These are phyloP conservation scores for Jimgerdemannia lactiflua DNA, from an alignment of 192 early-diverging fungal genomes.

Conservation along the genomic window DNA sequence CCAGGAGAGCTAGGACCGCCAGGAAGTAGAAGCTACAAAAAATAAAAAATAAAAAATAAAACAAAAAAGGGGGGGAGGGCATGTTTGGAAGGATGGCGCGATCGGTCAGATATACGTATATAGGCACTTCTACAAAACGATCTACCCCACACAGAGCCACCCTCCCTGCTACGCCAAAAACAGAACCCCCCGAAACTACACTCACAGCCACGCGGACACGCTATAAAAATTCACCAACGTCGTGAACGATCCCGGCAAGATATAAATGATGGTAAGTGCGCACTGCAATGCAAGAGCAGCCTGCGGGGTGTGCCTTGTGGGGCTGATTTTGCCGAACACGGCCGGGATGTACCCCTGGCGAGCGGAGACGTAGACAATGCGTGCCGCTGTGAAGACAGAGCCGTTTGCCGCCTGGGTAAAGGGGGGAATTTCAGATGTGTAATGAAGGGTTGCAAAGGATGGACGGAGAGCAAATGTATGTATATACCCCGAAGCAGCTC, in stretches of 20 bases:
- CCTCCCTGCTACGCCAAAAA: neutral
- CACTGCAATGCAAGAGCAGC: slow-evolving; percentile 66
- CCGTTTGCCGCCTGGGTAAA: slow-evolving; percentile 63
- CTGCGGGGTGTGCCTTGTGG: slow-evolving; percentile 57
- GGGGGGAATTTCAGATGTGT: neutral
- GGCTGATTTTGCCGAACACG: slow-evolving; percentile 61
- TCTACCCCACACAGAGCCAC: neutral
- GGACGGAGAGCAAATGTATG: neutral
- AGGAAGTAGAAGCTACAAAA: slow-evolving; percentile 54
- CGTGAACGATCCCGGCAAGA: slow-evolving; percentile 62
- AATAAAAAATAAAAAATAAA: neutral
- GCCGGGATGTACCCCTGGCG: slow-evolving; percentile 65
- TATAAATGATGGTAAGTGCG: slow-evolving; percentile 55
- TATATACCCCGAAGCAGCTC: slow-evolving; percentile 61
- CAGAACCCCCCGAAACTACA: slow-evolving; percentile 5
- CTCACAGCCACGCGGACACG: slow-evolving; percentile 68
- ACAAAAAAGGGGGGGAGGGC: neutral
- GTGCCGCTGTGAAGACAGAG: slow-evolving; percentile 68
- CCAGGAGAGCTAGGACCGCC: slow-evolving; percentile 60
- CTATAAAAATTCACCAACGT: slow-evolving; percentile 75
- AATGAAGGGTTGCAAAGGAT: neutral
- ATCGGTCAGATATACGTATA: neutral
- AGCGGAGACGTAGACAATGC: slow-evolving; percentile 66
- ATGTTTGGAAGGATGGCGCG: neutral
- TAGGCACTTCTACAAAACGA: neutral